phyloP scores from a whole-genome alignment of 2,329 filamentous ascomycete genomes.

The Pyrenophora tritici-repentis region DNA sequence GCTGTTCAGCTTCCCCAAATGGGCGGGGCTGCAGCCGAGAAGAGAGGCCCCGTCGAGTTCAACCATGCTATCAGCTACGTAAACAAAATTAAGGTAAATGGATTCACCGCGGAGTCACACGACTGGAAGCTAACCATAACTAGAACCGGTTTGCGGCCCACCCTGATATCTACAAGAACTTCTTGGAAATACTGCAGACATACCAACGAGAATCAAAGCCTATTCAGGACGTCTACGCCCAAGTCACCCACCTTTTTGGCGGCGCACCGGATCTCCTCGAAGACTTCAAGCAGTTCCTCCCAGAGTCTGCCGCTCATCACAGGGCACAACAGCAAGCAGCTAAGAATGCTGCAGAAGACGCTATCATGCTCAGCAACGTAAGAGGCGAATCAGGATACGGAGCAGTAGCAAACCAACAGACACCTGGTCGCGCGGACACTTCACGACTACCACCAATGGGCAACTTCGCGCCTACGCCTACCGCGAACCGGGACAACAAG shows the following conservation, averaged over 20 bases:
- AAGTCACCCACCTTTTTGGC: conserved; percentile 93
- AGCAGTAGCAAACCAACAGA: conserved; percentile 54
- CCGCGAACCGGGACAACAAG: conserved; percentile 86
- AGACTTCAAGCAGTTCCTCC: conserved; percentile 98
- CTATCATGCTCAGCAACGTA: conserved; percentile 67
- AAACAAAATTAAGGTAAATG: conserved; percentile 92
- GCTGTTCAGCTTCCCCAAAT: conserved; percentile 63
- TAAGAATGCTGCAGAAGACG: conserved; percentile 71
- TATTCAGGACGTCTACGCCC: conserved; percentile 96
- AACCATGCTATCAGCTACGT: conserved; percentile 99
- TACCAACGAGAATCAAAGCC: conserved; percentile 98
- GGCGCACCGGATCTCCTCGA: conserved; percentile 92
- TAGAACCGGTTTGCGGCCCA: conserved; percentile 96
- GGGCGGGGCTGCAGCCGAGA: conserved; percentile 64
- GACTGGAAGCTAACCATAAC: conserved; percentile 14
- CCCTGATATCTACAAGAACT: conserved; percentile 99
- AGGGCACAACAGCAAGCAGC: conserved; percentile 61
- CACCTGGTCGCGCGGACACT: conserved; percentile 51
- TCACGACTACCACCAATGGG: conserved; percentile 81
- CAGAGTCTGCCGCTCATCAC: conserved; percentile 76
- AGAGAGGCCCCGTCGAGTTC: conserved; percentile 93
- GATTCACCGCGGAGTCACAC: conserved; percentile 30
- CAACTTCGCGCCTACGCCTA: conserved; percentile 85
- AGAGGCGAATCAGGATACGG: conserved; percentile 58
- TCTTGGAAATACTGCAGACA: conserved; percentile 95